These are phyloP conservation scores for Balansia obtecta DNA, from an alignment of 2,329 filamentous ascomycete species.

Conservation along the genomic window DNA sequence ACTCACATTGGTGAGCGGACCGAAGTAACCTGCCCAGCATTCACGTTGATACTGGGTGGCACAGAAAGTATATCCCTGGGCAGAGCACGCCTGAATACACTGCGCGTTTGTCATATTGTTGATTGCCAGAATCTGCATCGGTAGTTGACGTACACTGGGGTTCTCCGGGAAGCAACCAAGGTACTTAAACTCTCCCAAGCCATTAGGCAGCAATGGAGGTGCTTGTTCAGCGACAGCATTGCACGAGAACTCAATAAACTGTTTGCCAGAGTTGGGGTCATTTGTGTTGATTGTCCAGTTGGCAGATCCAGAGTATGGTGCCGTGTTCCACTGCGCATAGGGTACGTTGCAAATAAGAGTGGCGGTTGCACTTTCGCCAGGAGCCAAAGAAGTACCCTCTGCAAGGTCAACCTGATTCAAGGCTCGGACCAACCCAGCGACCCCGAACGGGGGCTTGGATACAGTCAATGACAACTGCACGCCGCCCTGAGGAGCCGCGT, in stretches of 20 bases:
- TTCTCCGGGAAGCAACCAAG: constrained; percentile 44
- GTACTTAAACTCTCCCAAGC: constrained; percentile 37
- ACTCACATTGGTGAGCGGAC: constrained; percentile 30
- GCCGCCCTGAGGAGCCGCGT: constrained; percentile 31
- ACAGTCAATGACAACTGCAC: constrained; percentile 42
- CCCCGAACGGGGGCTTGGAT: constrained; percentile 47
- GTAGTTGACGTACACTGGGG: constrained; percentile 39
- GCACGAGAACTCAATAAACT: constrained; percentile 38
- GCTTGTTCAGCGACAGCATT: constrained; percentile 39
- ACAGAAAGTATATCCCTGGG: constrained; percentile 26
- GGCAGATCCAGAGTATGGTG: constrained; percentile 34
- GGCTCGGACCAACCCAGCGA: constrained; percentile 39
- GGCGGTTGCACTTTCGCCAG: constrained; percentile 38
- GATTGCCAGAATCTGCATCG: constrained; percentile 27
- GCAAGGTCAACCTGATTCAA: constrained; percentile 44
- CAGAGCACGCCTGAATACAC: constrained; percentile 32
- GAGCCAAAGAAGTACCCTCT: constrained; percentile 38
- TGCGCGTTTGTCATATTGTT: constrained; percentile 27
- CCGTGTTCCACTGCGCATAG: constrained; percentile 43
- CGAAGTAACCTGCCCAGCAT: constrained; percentile 40
- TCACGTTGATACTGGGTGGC: constrained; percentile 37
- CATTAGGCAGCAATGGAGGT: constrained; percentile 30
- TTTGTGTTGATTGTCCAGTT: constrained; percentile 46
- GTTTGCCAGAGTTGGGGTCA: constrained; percentile 38
- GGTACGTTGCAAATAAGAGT: constrained; percentile 42